A percentile compares a stretch with the other conserved stretches of the same genome.
These are phyloP conservation scores for Kregervanrija pseudodelftensis DNA, from an alignment of 805 yeast genomes.

Conservation along the genomic window DNA sequence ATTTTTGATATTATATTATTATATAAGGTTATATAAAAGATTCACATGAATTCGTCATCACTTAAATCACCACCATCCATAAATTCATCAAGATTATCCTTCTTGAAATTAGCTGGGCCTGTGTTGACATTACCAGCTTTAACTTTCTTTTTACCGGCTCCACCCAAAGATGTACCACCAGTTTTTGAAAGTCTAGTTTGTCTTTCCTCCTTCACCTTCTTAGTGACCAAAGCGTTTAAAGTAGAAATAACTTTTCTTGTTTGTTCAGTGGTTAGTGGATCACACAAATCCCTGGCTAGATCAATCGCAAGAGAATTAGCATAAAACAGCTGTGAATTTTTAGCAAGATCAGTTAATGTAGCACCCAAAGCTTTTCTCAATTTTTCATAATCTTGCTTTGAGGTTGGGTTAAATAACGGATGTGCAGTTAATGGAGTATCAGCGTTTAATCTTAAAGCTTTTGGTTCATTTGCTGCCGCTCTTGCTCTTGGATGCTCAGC, in stretches of 20 bases:
- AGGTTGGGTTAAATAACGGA: conserved; percentile 79
- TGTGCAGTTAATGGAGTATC: conserved; percentile 66
- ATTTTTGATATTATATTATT: too few species aligned
- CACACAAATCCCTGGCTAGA: conserved; percentile 74
- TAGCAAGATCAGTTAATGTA: conserved; percentile 52
- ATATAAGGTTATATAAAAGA: too few species aligned
- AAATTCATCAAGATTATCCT: conserved; percentile 54
- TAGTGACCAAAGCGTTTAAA: conserved; percentile 70
- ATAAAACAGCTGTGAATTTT: conserved; percentile 59
- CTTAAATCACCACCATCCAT: conserved; percentile 51
- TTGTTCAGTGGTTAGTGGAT: conserved; percentile 76
- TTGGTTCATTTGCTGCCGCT: conserved; percentile 19
- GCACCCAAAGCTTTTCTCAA: conserved; percentile 66
- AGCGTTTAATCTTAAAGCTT: conserved; percentile 34
- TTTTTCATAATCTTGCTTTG: conserved; percentile 72
- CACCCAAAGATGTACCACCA: conserved; percentile 84
- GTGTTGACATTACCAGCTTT: conserved; percentile 63
- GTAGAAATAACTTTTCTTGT: conserved; percentile 82
- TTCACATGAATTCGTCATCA: conserved; percentile 79
- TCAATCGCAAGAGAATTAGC: conserved; percentile 74
- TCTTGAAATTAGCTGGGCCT: conserved; percentile 46
- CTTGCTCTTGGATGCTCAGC: conserved; percentile 51
- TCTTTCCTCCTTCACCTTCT: conserved; percentile 86
- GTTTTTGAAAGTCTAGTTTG: conserved; percentile 73
- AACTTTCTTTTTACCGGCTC: conserved; percentile 94